A percentile compares a stretch with the other conserved stretches of the same genome.
phyloP scores from a whole-genome alignment of 2,329 filamentous ascomycete genomes.

The Xylogone sp. region DNA sequence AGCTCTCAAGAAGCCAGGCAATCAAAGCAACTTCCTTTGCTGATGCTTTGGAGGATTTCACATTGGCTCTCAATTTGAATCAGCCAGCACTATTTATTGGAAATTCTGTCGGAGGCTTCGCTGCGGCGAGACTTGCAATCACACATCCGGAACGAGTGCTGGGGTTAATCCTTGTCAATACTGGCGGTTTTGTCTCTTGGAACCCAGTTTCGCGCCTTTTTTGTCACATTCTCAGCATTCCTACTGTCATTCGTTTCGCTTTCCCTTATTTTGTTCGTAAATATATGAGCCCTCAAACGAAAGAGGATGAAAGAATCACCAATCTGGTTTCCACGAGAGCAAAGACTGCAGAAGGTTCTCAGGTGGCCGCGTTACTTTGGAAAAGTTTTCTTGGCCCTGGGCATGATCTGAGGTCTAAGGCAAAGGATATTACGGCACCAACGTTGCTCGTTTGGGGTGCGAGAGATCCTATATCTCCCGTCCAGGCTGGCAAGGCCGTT shows the following conservation, averaged over 20 bases:
- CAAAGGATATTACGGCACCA: neutral
- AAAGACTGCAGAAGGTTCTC: neutral
- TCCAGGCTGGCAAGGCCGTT: neutral
- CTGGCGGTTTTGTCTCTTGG: neutral
- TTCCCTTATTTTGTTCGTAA: neutral
- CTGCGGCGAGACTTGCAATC: constrained; percentile 1
- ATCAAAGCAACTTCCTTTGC: neutral
- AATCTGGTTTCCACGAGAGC: neutral
- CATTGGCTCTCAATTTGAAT: neutral
- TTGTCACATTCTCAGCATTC: neutral
- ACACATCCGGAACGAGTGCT: neutral
- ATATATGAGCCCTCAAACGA: neutral
- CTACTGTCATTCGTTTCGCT: neutral
- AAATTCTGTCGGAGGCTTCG: constrained; percentile 3
- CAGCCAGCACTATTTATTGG: constrained; percentile 3
- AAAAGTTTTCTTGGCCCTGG: neutral
- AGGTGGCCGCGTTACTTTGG: neutral
- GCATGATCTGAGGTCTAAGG: neutral
- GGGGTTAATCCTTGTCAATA: neutral
- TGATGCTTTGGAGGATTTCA: constrained; percentile 1
- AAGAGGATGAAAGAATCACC: neutral
- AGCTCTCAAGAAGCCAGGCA: neutral
- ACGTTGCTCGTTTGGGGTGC: neutral
- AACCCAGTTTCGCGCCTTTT: neutral
- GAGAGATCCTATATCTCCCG: neutral